phyloP scores from a whole-genome alignment of 192 early-diverging fungal species.

The Ambispora gerdemannii region DNA sequence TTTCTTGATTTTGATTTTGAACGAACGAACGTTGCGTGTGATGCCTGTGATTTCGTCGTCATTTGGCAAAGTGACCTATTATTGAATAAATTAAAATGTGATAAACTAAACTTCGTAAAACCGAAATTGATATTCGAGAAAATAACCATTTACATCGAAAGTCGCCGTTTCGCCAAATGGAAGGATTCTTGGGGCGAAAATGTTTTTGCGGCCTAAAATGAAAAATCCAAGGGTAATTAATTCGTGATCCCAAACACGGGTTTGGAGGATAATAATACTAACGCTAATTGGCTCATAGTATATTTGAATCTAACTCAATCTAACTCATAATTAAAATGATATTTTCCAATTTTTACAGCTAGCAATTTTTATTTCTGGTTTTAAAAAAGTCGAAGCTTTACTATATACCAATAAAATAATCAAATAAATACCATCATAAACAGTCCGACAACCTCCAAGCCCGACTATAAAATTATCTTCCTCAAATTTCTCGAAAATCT shows the following conservation, averaged over 20 bases:
- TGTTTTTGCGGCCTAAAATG: constrained; percentile 71
- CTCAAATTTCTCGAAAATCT: constrained; percentile 69
- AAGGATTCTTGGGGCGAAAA: constrained; percentile 61
- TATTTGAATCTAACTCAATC: too few relatives aligned
- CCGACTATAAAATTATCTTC: constrained; percentile 45
- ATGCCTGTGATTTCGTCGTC: constrained; percentile 33
- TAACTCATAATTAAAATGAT: too few relatives aligned
- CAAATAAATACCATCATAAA: constrained; percentile 64
- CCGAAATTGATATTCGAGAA: background rate
- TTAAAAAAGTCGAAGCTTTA: background rate
- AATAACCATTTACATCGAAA: constrained; percentile 51
- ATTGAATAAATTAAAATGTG: background rate
- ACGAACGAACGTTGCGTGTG: constrained; percentile 48
- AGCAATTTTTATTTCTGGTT: too few relatives aligned
- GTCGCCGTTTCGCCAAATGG: constrained; percentile 49
- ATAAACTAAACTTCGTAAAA: background rate
- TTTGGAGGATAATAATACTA: too few relatives aligned
- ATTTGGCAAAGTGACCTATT: constrained; percentile 46
- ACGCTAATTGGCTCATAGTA: too few relatives aligned
- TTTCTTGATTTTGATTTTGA: constrained; percentile 65
- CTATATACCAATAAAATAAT: background rate
- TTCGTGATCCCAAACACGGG: too few relatives aligned
- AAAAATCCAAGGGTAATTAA: too few relatives aligned
- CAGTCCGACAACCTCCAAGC: constrained; percentile 59
- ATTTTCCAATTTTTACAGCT: too few relatives aligned